phyloP scores from a whole-genome alignment of 139 green algal species.

The Volvox africanus region DNA sequence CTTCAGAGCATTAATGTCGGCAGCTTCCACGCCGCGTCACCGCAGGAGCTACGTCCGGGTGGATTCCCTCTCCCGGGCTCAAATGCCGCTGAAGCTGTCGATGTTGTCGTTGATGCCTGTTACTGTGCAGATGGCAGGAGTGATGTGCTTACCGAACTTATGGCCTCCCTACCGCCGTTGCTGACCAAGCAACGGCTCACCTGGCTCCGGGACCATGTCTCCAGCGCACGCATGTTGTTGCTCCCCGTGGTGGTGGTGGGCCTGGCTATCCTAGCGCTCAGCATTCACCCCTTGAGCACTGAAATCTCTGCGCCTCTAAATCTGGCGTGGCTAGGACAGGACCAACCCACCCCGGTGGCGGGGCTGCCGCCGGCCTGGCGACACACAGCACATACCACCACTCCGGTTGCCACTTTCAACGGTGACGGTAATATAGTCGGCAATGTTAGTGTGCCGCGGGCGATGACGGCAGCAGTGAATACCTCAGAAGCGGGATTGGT shows the following conservation, averaged over 20 bases:
- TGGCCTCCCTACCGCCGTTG: not conserved
- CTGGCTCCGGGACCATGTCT: not conserved
- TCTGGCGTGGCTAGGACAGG: not conserved
- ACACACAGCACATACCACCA: too few relatives aligned
- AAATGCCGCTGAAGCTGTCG: too few relatives aligned
- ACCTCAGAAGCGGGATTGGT: not conserved
- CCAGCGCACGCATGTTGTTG: not conserved
- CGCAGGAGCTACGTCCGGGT: too few relatives aligned
- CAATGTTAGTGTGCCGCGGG: too few relatives aligned
- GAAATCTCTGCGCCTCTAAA: not conserved
- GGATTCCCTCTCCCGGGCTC: too few relatives aligned
- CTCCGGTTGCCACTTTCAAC: too few relatives aligned
- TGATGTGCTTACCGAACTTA: not conserved
- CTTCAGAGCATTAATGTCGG: too few relatives aligned
- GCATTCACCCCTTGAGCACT: not conserved
- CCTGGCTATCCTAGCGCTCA: not conserved
- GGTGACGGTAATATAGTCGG: too few relatives aligned
- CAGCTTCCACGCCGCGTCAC: too few relatives aligned
- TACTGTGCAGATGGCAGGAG: too few relatives aligned
- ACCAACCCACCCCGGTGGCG: not conserved
- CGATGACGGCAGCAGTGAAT: not conserved
- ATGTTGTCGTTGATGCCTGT: too few relatives aligned
- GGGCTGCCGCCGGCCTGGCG: not conserved
- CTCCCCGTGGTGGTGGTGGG: conserved; percentile 27
- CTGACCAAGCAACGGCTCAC: not conserved